Evolutionary conservation across 2,329 filamentous ascomycete genomes (phyloP).

Genomic region (Stachybotrys chartarum): DNA sequence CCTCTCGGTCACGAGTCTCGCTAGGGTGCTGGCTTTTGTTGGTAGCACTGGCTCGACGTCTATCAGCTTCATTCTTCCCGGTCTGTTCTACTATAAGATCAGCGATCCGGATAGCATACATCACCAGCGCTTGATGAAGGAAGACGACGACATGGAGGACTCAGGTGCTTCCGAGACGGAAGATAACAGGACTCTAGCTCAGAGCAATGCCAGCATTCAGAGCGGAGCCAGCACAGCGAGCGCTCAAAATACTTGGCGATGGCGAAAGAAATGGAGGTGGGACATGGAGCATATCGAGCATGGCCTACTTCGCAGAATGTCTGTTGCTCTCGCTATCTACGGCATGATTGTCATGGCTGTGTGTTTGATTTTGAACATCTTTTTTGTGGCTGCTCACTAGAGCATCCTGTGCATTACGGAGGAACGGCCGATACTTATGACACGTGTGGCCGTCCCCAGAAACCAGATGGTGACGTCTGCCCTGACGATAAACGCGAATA

Average conservation of each 20-base stretch:
- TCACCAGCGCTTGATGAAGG: conserved; percentile 82
- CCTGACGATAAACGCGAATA: neutral
- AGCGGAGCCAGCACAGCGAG: conserved; percentile 31
- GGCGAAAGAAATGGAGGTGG: conserved; percentile 52
- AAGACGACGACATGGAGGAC: conserved; percentile 78
- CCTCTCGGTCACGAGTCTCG: conserved; percentile 83
- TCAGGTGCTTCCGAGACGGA: conserved; percentile 42
- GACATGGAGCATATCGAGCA: conserved; percentile 58
- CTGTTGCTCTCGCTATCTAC: conserved; percentile 73
- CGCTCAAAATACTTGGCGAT: conserved; percentile 33
- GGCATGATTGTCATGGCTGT: conserved; percentile 83
- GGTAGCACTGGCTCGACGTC: conserved; percentile 90
- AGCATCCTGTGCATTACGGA: neutral
- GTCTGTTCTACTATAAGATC: conserved; percentile 98
- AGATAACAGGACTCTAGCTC: conserved; percentile 33
- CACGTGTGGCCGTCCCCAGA: neutral
- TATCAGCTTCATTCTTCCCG: conserved; percentile 94
- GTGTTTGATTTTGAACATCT: conserved; percentile 78
- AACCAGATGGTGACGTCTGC: neutral
- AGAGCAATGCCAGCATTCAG: conserved; percentile 37
- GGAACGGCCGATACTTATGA: neutral
- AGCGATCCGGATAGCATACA: conserved; percentile 80
- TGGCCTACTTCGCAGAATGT: conserved; percentile 60
- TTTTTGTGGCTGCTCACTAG: conserved; percentile 63
- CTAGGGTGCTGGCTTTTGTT: conserved; percentile 89